phyloP scores from a whole-genome alignment of 352 stramenopile genomes.

The Elongisporangium anandrum region DNA sequence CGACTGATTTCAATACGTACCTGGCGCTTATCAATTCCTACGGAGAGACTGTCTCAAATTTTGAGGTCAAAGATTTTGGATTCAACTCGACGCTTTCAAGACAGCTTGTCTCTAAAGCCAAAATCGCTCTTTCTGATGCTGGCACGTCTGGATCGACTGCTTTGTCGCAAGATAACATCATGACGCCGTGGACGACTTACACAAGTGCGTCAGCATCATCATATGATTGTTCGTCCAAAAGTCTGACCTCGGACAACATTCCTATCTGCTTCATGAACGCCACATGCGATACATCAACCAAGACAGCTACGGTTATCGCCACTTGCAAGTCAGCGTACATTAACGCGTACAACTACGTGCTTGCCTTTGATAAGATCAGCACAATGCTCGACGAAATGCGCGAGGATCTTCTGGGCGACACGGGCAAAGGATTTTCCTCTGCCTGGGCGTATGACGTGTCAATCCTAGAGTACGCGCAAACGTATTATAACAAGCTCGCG shows the following conservation, averaged over 20 bases:
- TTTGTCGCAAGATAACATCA: conserved; percentile 57
- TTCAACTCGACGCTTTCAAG: conserved; percentile 52
- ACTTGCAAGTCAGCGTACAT: conserved; percentile 49
- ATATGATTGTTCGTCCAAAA: conserved; percentile 20
- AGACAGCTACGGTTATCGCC: conserved; percentile 11
- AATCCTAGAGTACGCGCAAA: conserved; percentile 53
- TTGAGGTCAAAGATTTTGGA: conserved; percentile 54
- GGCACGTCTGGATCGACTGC: conserved; percentile 5
- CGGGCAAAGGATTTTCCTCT: conserved; percentile 48
- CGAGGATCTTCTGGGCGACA: conserved; percentile 64
- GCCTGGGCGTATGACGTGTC: conserved; percentile 62
- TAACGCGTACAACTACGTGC: conserved; percentile 54
- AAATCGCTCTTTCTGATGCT: conserved; percentile 21
- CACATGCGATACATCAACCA: conserved; percentile 22
- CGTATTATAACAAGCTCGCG: conserved; percentile 50
- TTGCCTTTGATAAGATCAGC: conserved; percentile 53
- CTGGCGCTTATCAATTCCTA: conserved; percentile 36
- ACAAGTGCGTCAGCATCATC: conserved; percentile 13
- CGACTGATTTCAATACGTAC: conserved; percentile 34
- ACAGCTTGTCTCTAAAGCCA: conserved; percentile 34
- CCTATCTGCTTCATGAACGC: conserved; percentile 64
- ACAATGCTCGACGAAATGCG: conserved; percentile 69
- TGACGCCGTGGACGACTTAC: conserved; percentile 58
- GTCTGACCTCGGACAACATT: conserved; percentile 25
- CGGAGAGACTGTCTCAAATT: conserved; percentile 41